Evolutionary conservation across 371 early-diverging fungal genomes (phyloP), one percentile per base, ranked within the genome.

Genomic region (Coemansia sp.): DNA sequence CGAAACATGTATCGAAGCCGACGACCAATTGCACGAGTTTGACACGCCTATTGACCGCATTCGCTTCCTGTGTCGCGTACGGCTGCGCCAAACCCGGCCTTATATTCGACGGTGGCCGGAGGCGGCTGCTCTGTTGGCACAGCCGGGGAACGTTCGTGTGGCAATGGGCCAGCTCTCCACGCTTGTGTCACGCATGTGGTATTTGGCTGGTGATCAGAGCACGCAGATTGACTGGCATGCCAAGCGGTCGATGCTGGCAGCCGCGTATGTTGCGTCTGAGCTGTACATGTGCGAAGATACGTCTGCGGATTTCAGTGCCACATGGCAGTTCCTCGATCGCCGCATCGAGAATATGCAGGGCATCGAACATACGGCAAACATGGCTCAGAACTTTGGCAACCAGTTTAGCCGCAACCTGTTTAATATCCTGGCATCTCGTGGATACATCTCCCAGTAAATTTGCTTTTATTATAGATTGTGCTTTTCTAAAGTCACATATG

Each of bases 191-290:
- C 92, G 93, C 69, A 89, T 96, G 56, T 93, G 94, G 91, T 88
- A 86, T 69, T 83, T 90, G 60, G 92, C 96, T 21, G 96, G 94
- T 16, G 96, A 95, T 67, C 81, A 84, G 65, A 91, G 92, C 58
- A 83, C 86, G 16, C 91, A 91, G 80, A 85, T 93, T 80, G 90
- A 91, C 75, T 95, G 93, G 92, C 94, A 95, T 77, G 88, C 88
- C 61, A 91, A 91, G 68, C 87, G 96, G 33, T 88, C 88, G 21
- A 82, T 88, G 7, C 84, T 94, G 51, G 91, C 93, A 2, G 90
- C 88, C 7, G 86, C 92, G 37, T 94, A 93, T 65, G 84, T 93
- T 9, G 86, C 94, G 0, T 88, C 94, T 0, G 96, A 95, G 75
- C 69, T 95, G 47, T 95, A 88, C 79, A 93, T 95, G 94, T 90